These are phyloP conservation scores for Lizanozyma gosingica DNA, from an alignment of 1,139 yeast genomes.

Conservation along the genomic window DNA sequence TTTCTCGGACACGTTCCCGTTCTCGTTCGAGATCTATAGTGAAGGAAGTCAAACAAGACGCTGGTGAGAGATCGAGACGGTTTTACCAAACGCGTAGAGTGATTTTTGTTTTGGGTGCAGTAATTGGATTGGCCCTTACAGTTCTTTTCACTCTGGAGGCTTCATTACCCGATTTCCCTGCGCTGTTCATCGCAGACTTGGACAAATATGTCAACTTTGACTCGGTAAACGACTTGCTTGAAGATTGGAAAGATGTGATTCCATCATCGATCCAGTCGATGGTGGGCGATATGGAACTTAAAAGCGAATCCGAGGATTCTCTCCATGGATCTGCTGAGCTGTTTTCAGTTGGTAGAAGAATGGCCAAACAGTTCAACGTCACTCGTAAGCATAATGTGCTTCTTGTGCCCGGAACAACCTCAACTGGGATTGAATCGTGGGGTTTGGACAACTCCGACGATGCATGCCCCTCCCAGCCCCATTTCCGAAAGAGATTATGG, in stretches of 20 bases:
- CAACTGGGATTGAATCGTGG: conserved; percentile 96
- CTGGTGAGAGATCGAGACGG: conserved; percentile 1
- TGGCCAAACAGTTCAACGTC: conserved; percentile 43
- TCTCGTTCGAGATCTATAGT: background rate
- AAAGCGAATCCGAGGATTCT: conserved; percentile 19
- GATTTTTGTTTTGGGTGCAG: conserved; percentile 48
- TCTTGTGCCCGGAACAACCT: conserved; percentile 92
- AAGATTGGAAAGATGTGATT: conserved; percentile 59
- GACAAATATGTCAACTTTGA: conserved; percentile 52
- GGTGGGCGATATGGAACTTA: conserved; percentile 43
- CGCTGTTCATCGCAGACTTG: conserved; percentile 27
- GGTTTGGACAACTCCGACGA: conserved; percentile 63
- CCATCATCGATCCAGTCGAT: conserved; percentile 60
- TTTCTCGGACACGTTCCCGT: background rate
- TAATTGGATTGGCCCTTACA: conserved; percentile 62
- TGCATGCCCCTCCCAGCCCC: conserved; percentile 70
- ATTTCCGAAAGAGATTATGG: conserved; percentile 89
- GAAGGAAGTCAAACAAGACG: background rate
- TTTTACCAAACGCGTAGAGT: conserved; percentile 37
- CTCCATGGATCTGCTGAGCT: conserved; percentile 61
- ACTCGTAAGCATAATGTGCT: conserved; percentile 67
- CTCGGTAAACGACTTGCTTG: conserved; percentile 38
- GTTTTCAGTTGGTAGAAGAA: conserved; percentile 76
- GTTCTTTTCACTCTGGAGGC: conserved; percentile 43
- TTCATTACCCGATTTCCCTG: conserved; percentile 9